phyloP scores from a whole-genome alignment of 306 rosid genomes.

The Ziziphus jujuba region DNA sequence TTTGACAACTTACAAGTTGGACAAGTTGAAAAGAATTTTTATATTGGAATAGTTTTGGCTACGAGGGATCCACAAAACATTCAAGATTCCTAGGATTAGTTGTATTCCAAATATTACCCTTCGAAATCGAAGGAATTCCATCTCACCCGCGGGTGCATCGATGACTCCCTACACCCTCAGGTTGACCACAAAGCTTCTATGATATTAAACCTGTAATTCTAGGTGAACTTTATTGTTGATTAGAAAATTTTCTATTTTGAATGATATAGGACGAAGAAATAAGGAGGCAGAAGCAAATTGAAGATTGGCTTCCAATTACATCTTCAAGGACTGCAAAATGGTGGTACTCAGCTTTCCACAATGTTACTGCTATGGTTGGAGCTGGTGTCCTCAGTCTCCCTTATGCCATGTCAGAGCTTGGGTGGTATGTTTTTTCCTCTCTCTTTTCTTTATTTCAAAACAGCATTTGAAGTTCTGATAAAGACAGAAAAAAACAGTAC shows the following conservation, averaged over 20 bases:
- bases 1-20: neutral
- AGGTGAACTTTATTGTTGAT: neutral
- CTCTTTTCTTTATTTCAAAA: neutral
- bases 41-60: neutral
- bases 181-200: neutral
- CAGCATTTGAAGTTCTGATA: neutral
- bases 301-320: slow-evolving; percentile 66
- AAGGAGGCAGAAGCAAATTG: slow-evolving; percentile 40
- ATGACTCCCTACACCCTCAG: no score
- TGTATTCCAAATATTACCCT: neutral
- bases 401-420: no score
- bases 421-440: slow-evolving; percentile 38
- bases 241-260: neutral
- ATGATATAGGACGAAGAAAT: slow-evolving; percentile 23
- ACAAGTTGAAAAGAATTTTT: no score
- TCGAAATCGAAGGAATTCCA: neutral
- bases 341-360: no score
- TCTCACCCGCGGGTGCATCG: no score
- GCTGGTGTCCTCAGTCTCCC: no score
- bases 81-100: no score
- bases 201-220: neutral
- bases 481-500: neutral
- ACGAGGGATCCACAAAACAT: neutral
- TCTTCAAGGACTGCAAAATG: no score
- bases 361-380: no score